Evolutionary conservation across 768 basidiomycete genomes (phyloP), one percentile per base, ranked within the genome.

Genomic region (Hemileccinum rubropunctum): DNA sequence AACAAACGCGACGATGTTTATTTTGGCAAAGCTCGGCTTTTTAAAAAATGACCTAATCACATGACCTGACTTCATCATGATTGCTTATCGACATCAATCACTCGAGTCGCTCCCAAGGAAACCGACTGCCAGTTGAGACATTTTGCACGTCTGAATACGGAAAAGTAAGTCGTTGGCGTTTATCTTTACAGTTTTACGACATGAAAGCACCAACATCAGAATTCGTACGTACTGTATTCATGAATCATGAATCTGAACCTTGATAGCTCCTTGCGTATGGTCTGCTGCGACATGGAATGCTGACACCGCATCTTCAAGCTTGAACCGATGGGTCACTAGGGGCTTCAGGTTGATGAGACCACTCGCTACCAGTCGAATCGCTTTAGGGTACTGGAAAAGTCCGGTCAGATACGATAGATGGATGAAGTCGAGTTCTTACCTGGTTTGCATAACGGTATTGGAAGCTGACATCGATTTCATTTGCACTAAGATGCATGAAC

Each of bases 251-350:
- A 86, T 84, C 57, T 82, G 82, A 50, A 86, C 81, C 59, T 85
- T 86, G 61, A 86, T 86, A 34, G 84, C 81, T 7, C 84, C 83
- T 58, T 82, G 82, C 18, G 76, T 50, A 42, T 80, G 79, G 61
- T 86, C 83, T 6, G 84, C 83, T 15, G 84, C 84, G 33, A 84
- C 76, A 57, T 91, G 81, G 72, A 95, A 95, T 2, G 92, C 92
- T 43, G 81, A 70, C 8, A 84, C 76, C 0, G 90, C 86, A 28
- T 86, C 78, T 56, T 88, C 85, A 15, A 95, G 76, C 17, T 73
- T 54, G 65, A 88, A 88, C 12, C 82, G 74, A 57, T 88, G 88
- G 26, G 87, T 88, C n/a, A 91, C 84, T 46, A 93, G 79, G 56
- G 88, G 86, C 54, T 84, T 83, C 50, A 91, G 70, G 57, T 88